phyloP scores from a whole-genome alignment of 2,329 filamentous ascomycete species.

The Lizonia empirigonia region DNA sequence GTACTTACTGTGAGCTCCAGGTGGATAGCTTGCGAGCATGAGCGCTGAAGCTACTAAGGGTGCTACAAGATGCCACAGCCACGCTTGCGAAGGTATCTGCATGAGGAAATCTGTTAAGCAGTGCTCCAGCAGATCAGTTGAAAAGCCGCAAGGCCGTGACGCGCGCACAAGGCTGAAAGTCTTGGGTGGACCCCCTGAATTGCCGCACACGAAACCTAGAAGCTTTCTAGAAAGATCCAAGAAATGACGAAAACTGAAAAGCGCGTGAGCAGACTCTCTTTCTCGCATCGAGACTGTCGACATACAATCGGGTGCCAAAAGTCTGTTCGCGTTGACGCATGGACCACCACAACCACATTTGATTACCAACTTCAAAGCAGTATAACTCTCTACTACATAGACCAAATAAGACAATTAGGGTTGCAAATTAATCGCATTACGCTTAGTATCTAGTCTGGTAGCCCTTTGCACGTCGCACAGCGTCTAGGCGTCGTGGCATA shows the following conservation, averaged over 20 bases:
- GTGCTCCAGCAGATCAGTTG: conserved; percentile 14
- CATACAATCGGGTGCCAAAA: too few relatives aligned
- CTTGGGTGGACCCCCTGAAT: not conserved
- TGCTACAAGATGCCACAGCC: conserved; percentile 26
- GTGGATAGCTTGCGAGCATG: conserved; percentile 31
- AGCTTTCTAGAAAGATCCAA: conserved; percentile 9
- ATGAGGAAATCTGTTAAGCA: conserved; percentile 23
- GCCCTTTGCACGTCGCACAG: too few relatives aligned
- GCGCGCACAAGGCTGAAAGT: conserved; percentile 20
- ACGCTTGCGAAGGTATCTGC: conserved; percentile 28
- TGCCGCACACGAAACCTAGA: conserved; percentile 9
- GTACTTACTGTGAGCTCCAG: conserved; percentile 28
- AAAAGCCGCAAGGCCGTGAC: conserved; percentile 24
- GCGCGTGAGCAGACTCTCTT: not conserved
- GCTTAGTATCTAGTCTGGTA: too few relatives aligned
- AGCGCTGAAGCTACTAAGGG: conserved; percentile 34
- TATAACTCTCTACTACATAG: too few relatives aligned
- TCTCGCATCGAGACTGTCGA: not conserved
- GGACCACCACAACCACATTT: too few relatives aligned
- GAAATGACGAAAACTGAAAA: conserved; percentile 18
- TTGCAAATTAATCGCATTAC: too few relatives aligned
- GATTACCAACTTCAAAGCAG: too few relatives aligned
- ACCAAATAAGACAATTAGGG: too few relatives aligned
- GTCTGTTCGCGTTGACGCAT: too few relatives aligned
- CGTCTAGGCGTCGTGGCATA: too few relatives aligned